phyloP scores from a whole-genome alignment of 306 rosid species.

The Sicyos edulis region DNA sequence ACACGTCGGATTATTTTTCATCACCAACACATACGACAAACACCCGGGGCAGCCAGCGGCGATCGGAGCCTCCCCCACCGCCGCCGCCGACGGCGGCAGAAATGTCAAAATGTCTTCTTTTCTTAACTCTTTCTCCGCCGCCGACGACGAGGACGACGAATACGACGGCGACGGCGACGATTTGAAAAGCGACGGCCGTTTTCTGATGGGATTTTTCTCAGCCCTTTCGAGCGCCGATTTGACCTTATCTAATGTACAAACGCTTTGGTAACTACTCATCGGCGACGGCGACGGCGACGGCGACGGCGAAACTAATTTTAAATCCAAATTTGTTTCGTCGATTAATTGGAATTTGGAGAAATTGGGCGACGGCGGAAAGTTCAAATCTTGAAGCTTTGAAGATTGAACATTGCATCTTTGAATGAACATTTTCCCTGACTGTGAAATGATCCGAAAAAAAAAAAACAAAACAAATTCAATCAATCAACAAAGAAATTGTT shows the following conservation, averaged over 20 bases:
- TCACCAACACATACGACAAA: constrained; percentile 71
- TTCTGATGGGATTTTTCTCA: constrained; percentile 70
- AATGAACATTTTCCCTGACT: constrained; percentile 85
- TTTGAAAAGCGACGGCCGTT: constrained; percentile 34
- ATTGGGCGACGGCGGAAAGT: constrained; percentile 56
- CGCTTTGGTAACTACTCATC: constrained; percentile 61
- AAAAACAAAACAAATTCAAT: not conserved
- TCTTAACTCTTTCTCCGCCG: constrained; percentile 36
- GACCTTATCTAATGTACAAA: constrained; percentile 91
- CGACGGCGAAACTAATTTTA: constrained; percentile 47
- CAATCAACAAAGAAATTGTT: not conserved
- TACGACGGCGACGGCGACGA: constrained; percentile 34
- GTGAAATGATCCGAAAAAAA: constrained; percentile 28
- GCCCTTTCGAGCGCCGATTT: constrained; percentile 88
- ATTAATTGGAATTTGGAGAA: constrained; percentile 5
- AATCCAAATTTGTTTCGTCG: constrained; percentile 56
- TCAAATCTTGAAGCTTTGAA: constrained; percentile 67
- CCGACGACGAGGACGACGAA: constrained; percentile 52
- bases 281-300: constrained; percentile 31
- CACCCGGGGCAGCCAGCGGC: constrained; percentile 97
- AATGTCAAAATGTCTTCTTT: constrained; percentile 36
- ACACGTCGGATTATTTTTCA: constrained; percentile 80
- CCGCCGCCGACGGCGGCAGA: constrained; percentile 26
- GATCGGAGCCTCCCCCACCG: constrained; percentile 30
- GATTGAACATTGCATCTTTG: constrained; percentile 50